A percentile compares a stretch with the other conserved stretches of the same genome.
Evolutionary conservation across 305 asterid species (phyloP).

Genomic region (Fraxinus floribunda): DNA sequence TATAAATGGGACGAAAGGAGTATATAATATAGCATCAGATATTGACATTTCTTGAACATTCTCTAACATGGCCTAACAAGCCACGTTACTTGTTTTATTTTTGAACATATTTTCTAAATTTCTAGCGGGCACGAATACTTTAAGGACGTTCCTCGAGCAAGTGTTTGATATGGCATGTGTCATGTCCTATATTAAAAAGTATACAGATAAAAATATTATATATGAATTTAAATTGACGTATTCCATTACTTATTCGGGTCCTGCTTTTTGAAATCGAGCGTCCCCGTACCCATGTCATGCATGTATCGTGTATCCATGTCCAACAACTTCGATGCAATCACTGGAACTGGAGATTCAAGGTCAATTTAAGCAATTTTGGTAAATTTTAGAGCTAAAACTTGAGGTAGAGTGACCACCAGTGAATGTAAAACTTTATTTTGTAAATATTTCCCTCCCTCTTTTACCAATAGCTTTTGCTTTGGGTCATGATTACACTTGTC

Average conservation of each 20-base stretch:
- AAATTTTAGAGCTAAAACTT: constrained; percentile 25
- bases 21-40: too few relatives aligned
- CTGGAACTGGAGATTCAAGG: constrained; percentile 16
- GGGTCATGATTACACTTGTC: constrained; percentile 57
- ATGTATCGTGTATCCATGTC: not conserved
- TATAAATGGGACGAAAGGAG: too few relatives aligned
- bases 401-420: constrained; percentile 22
- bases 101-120: too few relatives aligned
- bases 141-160: not conserved
- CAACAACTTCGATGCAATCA: not conserved
- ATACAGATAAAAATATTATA: too few relatives aligned
- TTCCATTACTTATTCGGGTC: not conserved
- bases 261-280: not conserved
- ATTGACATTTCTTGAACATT: too few relatives aligned
- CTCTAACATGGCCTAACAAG: not conserved
- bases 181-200: not conserved
- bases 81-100: not conserved
- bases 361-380: constrained; percentile 23
- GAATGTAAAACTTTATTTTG: constrained; percentile 62
- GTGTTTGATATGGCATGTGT: not conserved
- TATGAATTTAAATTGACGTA: not conserved
- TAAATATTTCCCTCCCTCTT: constrained; percentile 64
- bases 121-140: not conserved
- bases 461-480: constrained; percentile 51
- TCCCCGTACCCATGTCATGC: not conserved